These are phyloP conservation scores for Gymnopilus dilepis DNA, from an alignment of 768 basidiomycete genomes.

Conservation along the genomic window DNA sequence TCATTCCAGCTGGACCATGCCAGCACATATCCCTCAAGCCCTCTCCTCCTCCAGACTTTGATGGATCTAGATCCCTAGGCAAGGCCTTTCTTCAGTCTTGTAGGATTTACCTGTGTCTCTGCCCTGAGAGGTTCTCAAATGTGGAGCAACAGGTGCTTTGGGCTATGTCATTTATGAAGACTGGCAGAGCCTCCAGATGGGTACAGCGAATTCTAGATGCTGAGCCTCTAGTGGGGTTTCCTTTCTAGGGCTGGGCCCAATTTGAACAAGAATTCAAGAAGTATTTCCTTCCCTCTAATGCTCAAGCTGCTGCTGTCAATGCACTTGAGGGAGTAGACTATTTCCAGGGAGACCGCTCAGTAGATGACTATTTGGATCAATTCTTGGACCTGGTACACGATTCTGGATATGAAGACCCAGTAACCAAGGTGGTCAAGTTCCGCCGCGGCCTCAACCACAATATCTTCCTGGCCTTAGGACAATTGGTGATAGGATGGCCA, in stretches of 20 bases:
- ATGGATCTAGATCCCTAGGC: conserved; percentile 8
- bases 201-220: not conserved
- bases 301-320: not conserved
- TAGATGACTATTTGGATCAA: conserved; percentile 26
- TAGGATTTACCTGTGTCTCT: not conserved
- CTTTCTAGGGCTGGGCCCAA: conserved; percentile 3
- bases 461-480: not conserved
- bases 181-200: conserved; percentile 7
- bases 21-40: not conserved
- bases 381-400: conserved; percentile 20
- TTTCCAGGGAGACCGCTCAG: conserved; percentile 11
- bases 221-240: not conserved
- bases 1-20: not conserved
- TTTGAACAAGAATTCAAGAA: conserved; percentile 8
- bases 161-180: conserved; percentile 11
- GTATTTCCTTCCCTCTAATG: conserved; percentile 5
- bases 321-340: conserved; percentile 13
- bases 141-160: not conserved
- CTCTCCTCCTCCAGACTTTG: conserved; percentile 1
- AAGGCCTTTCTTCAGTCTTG: conserved; percentile 9
- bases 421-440: conserved; percentile 9
- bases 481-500: not conserved
- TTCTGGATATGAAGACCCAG: conserved; percentile 16
- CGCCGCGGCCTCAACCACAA: not conserved
- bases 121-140: not conserved